phyloP scores from a whole-genome alignment of 495 filamentous ascomycete genomes.

The Oidiodendron maius region DNA sequence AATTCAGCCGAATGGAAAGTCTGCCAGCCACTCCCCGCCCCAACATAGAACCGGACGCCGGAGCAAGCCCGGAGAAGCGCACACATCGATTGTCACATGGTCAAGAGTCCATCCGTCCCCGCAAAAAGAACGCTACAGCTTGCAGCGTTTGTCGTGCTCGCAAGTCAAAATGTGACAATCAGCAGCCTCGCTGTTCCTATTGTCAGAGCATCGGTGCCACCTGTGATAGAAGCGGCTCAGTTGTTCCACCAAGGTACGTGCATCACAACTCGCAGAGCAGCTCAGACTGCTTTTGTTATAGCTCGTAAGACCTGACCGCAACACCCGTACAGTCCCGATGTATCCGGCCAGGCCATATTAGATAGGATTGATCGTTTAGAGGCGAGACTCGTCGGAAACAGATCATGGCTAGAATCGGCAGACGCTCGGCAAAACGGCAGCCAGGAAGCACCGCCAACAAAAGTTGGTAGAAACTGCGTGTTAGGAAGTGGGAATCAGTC shows the following conservation, averaged over 20 bases:
- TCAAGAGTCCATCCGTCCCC: not conserved
- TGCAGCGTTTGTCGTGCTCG: conserved; percentile 34
- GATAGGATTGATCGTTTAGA: conserved; percentile 13
- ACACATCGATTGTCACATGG: not conserved
- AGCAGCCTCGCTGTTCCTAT: conserved; percentile 33
- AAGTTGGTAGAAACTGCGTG: too few relatives aligned
- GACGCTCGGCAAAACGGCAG: too few relatives aligned
- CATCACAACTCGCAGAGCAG: too few relatives aligned
- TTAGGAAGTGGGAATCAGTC: conserved; percentile 4
- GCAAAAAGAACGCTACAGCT: conserved; percentile 25
- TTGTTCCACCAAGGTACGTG: not conserved
- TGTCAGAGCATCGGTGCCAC: conserved; percentile 34
- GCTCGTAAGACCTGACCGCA: too few relatives aligned
- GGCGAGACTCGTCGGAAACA: conserved; percentile 11
- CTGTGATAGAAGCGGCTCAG: conserved; percentile 15
- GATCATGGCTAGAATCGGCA: too few relatives aligned
- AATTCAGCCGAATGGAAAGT: too few relatives aligned
- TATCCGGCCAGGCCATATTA: conserved; percentile 13
- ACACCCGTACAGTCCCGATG: too few relatives aligned
- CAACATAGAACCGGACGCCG: too few relatives aligned
- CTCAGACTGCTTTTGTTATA: too few relatives aligned
- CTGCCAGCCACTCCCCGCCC: too few relatives aligned
- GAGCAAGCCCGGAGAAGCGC: too few relatives aligned
- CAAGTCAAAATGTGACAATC: conserved; percentile 37
- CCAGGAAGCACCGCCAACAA: too few relatives aligned